These are phyloP conservation scores for Wickerhamomyces mucosus DNA, from an alignment of 805 yeast genomes.

Conservation along the genomic window DNA sequence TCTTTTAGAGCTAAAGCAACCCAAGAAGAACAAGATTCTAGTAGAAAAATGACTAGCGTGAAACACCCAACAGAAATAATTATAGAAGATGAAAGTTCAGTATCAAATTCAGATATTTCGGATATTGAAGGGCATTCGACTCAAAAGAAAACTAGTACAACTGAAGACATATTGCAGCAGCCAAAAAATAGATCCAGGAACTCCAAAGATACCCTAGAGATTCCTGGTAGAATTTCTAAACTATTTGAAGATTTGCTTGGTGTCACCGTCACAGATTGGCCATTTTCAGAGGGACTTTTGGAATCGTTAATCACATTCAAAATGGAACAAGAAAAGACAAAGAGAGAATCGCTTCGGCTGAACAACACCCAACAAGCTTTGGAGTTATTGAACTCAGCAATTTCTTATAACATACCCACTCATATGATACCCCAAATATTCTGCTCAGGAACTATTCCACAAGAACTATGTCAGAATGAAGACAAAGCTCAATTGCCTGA, in stretches of 20 bases:
- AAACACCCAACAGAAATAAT: too few species aligned
- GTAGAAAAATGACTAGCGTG: too few species aligned
- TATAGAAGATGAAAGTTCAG: too few species aligned
- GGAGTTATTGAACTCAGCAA: constrained; percentile 28
- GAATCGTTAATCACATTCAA: constrained; percentile 25
- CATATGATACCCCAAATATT: constrained; percentile 30
- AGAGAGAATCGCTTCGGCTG: constrained; percentile 24
- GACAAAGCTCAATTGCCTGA: not conserved
- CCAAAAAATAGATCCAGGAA: too few species aligned
- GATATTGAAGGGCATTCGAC: too few species aligned
- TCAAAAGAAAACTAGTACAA: too few species aligned
- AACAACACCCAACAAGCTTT: constrained; percentile 23
- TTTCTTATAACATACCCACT: constrained; percentile 25
- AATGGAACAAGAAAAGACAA: constrained; percentile 32
- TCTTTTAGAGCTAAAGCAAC: too few species aligned
- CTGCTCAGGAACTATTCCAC: constrained; percentile 3
- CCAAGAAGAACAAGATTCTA: not conserved
- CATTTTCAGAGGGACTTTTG: constrained; percentile 29
- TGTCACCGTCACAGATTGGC: constrained; percentile 20
- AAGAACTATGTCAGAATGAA: not conserved
- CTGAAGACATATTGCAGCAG: too few species aligned
- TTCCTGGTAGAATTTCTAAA: too few species aligned
- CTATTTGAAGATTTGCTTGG: too few species aligned
- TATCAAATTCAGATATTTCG: too few species aligned
- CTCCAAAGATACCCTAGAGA: too few species aligned